A percentile compares a stretch with the other conserved stretches of the same genome.
Conservation (phyloP, 139 green algal species). For the Coelastrella sp. region DNA sequence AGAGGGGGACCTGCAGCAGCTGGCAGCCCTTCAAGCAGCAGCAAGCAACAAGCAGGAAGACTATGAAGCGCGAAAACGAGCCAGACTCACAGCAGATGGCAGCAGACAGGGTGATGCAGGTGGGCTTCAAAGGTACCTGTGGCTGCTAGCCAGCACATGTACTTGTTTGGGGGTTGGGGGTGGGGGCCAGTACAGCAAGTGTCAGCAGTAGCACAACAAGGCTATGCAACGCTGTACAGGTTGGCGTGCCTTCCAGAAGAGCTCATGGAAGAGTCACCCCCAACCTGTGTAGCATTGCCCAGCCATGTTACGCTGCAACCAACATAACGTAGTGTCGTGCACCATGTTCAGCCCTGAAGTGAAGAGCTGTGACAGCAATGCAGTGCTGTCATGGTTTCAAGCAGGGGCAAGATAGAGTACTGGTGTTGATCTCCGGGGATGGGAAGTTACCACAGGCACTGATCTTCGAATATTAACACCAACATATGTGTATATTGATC, state of each 20-base stretch:
- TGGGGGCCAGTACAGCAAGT: background rate
- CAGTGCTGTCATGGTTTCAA: constrained; percentile 31
- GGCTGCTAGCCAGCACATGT: no score
- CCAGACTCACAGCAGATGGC: constrained; percentile 15
- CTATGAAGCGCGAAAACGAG: constrained; percentile 21
- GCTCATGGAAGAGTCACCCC: no score
- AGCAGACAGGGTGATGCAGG: constrained; percentile 34
- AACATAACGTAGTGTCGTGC: no score
- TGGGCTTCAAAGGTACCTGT: no score
- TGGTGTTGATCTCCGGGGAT: constrained; percentile 38
- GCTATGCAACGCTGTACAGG: no score
- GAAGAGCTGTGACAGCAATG: constrained; percentile 28
- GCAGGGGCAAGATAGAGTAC: background rate
- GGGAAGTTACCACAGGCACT: constrained; percentile 33
- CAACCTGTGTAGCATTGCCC: background rate
- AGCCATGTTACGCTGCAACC: background rate
- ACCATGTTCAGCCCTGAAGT: constrained; percentile 2
- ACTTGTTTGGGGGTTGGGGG: no score
- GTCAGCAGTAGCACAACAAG: background rate
- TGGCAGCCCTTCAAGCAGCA: constrained; percentile 12
- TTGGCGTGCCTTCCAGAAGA: no score
- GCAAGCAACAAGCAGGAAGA: constrained; percentile 5
- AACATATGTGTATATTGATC: background rate
- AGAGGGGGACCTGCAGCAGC: constrained; percentile 29
- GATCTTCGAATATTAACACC: constrained; percentile 40